Conservation (phyloP, 1,284 basidiomycete genomes). For the Fomitiporia mediterranea region DNA sequence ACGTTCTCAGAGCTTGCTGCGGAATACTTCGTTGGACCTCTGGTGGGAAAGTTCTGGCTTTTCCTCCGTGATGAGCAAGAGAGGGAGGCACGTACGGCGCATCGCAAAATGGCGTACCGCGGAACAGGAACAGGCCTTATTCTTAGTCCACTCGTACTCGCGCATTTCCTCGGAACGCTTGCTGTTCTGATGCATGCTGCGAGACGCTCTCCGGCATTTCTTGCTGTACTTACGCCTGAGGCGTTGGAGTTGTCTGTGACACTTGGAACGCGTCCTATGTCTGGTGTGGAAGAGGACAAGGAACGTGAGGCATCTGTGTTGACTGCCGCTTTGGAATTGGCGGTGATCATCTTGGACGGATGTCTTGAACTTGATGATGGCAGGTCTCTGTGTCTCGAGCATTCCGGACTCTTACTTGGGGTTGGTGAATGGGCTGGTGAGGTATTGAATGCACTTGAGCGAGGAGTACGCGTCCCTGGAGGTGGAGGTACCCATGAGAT, state of each 20-base stretch:
- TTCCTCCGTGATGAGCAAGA: slow-evolving; percentile 79
- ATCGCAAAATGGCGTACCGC: slow-evolving; percentile 50
- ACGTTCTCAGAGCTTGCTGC: slow-evolving; percentile 76
- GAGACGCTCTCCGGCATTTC: slow-evolving; percentile 74
- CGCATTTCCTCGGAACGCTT: slow-evolving; percentile 72
- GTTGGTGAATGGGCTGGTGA: slow-evolving; percentile 76
- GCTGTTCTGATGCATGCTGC: slow-evolving; percentile 80
- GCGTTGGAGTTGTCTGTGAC: slow-evolving; percentile 78
- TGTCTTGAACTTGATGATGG: slow-evolving; percentile 75
- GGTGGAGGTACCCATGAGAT: slow-evolving; percentile 62
- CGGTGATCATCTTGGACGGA: slow-evolving; percentile 72
- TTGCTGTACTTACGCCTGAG: slow-evolving; percentile 75
- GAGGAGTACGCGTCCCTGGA: slow-evolving; percentile 56
- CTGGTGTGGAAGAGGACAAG: slow-evolving; percentile 41
- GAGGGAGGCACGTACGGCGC: slow-evolving; percentile 63
- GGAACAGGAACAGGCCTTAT: slow-evolving; percentile 78
- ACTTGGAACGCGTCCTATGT: slow-evolving; percentile 64
- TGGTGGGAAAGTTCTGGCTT: slow-evolving; percentile 89
- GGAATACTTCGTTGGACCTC: slow-evolving; percentile 81
- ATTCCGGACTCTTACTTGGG: slow-evolving; percentile 66
- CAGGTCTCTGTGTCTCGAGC: slow-evolving; percentile 67
- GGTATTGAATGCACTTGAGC: slow-evolving; percentile 64
- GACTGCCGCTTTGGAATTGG: slow-evolving; percentile 70
- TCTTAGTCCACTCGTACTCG: slow-evolving; percentile 69
- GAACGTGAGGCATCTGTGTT: slow-evolving; percentile 61